Evolutionary conservation across 768 basidiomycete genomes (phyloP), one percentile per base, ranked within the genome.

Genomic region (Amanita rimosa): DNA sequence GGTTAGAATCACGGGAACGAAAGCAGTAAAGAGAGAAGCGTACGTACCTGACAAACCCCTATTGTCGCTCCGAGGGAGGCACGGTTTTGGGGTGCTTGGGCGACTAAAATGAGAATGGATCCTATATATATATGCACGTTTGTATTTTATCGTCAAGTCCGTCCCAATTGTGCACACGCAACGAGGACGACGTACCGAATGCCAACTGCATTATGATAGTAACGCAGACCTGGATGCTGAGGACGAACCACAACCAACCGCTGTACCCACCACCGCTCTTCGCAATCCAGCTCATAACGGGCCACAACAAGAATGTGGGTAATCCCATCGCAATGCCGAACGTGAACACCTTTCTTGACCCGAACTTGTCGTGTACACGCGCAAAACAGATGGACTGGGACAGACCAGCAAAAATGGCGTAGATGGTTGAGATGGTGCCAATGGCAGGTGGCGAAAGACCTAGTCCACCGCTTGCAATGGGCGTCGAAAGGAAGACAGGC

Each of bases 401-500:
- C 17, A 73, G 13, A 0, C 80, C 81, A 49, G 76, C 79, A 31
- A 73, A 52, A 19, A 79, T 55, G 5, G 80, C 81, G 52, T 66
- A 76, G 2, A 63, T 39, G 3, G 72, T 68, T 6, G 83, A 65
- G 46, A 81, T 73, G 16, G 64, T 64, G 5, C 83, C 84, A 34
- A 85, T 85, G 7, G 72, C 63, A 3, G 85, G 8, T 17, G 40
- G 40, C 3, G 81, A 19, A 71, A 84, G 63, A 8, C 78, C 80
- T 11, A 84, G 70, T 0, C 83, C 83, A 16, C 85, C 83, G 2
- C 76, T 64, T 9, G 63, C 63, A 38, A 76, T 60, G 0, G 85
- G 81, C 0, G 80, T 85, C 10, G 81, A 74, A 51, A 74, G 70
- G 61, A 83, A 83, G 17, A 85, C 62, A 0, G 85, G 84, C 17